Base-by-base conservation (phyloP, 371 early-diverging fungal species). In the Mucor velutinosus region DNA sequence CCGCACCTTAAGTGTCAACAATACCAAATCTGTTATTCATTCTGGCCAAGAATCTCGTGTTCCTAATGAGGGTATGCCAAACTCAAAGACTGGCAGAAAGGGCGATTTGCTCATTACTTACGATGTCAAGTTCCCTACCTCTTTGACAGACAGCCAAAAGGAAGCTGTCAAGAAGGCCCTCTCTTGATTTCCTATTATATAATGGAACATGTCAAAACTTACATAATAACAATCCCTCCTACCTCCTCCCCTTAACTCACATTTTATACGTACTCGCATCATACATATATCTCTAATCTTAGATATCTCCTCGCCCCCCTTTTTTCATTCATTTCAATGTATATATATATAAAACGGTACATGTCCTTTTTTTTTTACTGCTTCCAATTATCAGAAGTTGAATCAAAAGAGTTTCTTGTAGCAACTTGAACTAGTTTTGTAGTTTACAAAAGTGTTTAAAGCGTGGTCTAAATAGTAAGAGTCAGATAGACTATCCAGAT, bases 61-160 rank as follows among this genome's bases (percentile, higher is more conserved):
- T 58, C 49, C 77, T 11, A 88, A 89, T 43, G 93, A 95, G 71
- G 99, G 99, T 37, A 98, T 99, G 97, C 99, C 98, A 7, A 94
- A 93, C 4, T 77, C 79, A 67, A 91, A 91, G 67, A 97, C 97
- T 37, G 93, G 91, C 11, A 76, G 77, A 70, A 91, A 88, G 67
- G 98, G 98, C 21, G 90, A 95, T 67, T 83, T 97, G 65, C 64
- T 94, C 23, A 85, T 96, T 25, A 80, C 79, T 15, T 86, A 86
- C 62, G 81, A 86, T 21, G 90, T 97, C 32, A 76, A 88, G 60
- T 94, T 93, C 76, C 97, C 97, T 15, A 62, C 47, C 32, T 33
- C 62, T 32, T 84, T 96, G 61, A 85, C 90, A 0, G 73, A 84
- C 8, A 71, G 76, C 1, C 94, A 95, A 78, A 95, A 96, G 79